A percentile compares a stretch with the other conserved stretches of the same genome.
phyloP scores from a whole-genome alignment of 2,329 filamentous ascomycete genomes.

The Ustilaginoidea virens region DNA sequence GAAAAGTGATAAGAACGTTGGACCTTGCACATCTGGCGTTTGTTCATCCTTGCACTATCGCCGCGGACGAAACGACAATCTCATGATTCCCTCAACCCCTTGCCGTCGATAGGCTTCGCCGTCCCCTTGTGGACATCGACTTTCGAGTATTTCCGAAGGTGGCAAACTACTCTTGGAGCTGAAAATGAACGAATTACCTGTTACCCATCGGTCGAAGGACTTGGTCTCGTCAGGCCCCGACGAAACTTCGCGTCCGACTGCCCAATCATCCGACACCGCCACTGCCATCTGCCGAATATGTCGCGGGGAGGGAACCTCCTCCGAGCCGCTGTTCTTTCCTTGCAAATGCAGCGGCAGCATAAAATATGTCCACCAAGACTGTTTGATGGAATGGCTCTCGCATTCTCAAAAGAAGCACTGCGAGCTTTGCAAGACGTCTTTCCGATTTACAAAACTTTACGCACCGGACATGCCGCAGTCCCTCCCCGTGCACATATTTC shows the following conservation, averaged over 20 bases:
- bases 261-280: conserved; percentile 16
- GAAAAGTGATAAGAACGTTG: no score
- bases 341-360: conserved; percentile 99
- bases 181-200: conserved; percentile 3
- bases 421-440: conserved; percentile 96
- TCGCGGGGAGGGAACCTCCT: conserved; percentile 65
- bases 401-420: conserved; percentile 99
- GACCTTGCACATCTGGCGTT: no score
- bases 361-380: conserved; percentile 95
- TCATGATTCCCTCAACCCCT: conserved; percentile 3
- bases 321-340: conserved; percentile 87
- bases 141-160: no score
- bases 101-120: conserved; percentile 3
- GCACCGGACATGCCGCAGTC: conserved; percentile 80
- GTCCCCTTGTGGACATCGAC: conserved; percentile 4
- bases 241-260: conserved; percentile 5
- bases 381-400: conserved; percentile 95
- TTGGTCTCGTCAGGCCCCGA: conserved; percentile 10
- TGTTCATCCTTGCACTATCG: no score
- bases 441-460: conserved; percentile 96
- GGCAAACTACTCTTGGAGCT: conserved; percentile 1
- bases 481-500: conserved; percentile 67
- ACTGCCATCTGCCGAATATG: conserved; percentile 93
- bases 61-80: neutral
- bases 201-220: conserved; percentile 1